Percentiles rank a stretch among this genome's conserved stretches.
phyloP scores from a whole-genome alignment of 805 yeast genomes.

The Torulaspora quercuum region DNA sequence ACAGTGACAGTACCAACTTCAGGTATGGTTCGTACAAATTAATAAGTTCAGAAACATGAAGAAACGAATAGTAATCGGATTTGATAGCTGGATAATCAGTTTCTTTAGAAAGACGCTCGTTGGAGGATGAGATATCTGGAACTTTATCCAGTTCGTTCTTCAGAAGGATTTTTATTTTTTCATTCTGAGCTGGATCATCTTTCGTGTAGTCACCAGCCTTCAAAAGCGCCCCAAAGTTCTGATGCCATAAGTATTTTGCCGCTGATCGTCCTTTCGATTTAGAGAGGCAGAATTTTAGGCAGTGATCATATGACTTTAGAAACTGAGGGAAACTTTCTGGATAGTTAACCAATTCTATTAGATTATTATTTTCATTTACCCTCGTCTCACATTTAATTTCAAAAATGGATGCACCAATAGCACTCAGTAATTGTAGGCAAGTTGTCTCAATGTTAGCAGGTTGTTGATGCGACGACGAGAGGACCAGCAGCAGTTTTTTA shows the following conservation, averaged over 20 bases:
- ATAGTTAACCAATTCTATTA: constrained; percentile 26
- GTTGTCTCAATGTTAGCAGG: constrained; percentile 46
- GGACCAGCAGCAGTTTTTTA: constrained; percentile 41
- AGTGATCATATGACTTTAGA: constrained; percentile 17
- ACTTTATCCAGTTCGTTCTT: constrained; percentile 7
- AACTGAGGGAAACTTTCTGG: constrained; percentile 24
- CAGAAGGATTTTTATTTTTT: constrained; percentile 1
- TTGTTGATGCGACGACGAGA: constrained; percentile 39
- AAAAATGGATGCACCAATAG: constrained; percentile 51
- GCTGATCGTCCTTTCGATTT: constrained; percentile 6
- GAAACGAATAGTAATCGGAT: constrained; percentile 22
- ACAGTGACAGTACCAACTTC: constrained; percentile 44
- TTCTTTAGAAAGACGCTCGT: not conserved
- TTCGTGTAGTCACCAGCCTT: constrained; percentile 18
- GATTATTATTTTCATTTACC: constrained; percentile 18
- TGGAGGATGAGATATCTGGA: not conserved
- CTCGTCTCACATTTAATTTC: constrained; percentile 25
- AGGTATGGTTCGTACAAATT: constrained; percentile 52
- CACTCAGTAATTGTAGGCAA: constrained; percentile 59
- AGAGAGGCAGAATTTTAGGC: constrained; percentile 11
- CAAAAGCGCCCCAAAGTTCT: constrained; percentile 14
- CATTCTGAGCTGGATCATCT: constrained; percentile 13
- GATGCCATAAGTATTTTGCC: constrained; percentile 22
- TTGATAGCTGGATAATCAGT: constrained; percentile 6
- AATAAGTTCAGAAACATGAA: constrained; percentile 27